phyloP scores from a whole-genome alignment of 805 yeast genomes.

The Lachancea kluyveri region DNA sequence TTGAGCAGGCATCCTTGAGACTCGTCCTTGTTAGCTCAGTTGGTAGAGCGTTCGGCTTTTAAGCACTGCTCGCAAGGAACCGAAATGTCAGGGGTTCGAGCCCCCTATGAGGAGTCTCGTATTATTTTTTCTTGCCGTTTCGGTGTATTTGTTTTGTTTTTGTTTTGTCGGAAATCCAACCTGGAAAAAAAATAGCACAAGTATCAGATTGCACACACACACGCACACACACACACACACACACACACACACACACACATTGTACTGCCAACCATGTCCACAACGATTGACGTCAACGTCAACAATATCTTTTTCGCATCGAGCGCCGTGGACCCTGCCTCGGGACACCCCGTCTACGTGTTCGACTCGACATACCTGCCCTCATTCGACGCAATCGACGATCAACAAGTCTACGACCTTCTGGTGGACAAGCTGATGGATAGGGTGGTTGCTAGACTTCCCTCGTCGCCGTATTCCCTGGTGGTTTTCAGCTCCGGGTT shows the following conservation, averaged over 20 bases:
- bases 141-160: no score
- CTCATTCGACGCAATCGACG: slow-evolving; percentile 38
- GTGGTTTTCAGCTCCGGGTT: slow-evolving; percentile 83
- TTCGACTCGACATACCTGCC: slow-evolving; percentile 83
- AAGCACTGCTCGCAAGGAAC: slow-evolving; percentile 37
- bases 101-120: slow-evolving; percentile 43
- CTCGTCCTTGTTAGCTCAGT: slow-evolving; percentile 55
- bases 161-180: no score
- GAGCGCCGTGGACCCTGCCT: slow-evolving; percentile 56
- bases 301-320: slow-evolving; percentile 51
- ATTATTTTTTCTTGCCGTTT: slow-evolving; percentile 15
- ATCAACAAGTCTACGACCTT: slow-evolving; percentile 33
- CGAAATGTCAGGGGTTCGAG: slow-evolving; percentile 47
- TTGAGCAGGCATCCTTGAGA: slow-evolving; percentile 12
- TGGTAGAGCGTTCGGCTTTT: slow-evolving; percentile 69
- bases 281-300: slow-evolving; percentile 27
- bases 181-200: no score
- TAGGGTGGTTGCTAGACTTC: slow-evolving; percentile 50
- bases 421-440: slow-evolving; percentile 49
- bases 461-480: slow-evolving; percentile 56
- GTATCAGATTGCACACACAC: no score
- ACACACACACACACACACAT: no score
- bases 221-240: no score
- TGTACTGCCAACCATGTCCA: no score
- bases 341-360: slow-evolving; percentile 67